Percentiles rank a stretch among this genome's conserved stretches.
phyloP scores from a whole-genome alignment of 2,329 filamentous ascomycete genomes.

The Chrysoporthe deuterocubensis region DNA sequence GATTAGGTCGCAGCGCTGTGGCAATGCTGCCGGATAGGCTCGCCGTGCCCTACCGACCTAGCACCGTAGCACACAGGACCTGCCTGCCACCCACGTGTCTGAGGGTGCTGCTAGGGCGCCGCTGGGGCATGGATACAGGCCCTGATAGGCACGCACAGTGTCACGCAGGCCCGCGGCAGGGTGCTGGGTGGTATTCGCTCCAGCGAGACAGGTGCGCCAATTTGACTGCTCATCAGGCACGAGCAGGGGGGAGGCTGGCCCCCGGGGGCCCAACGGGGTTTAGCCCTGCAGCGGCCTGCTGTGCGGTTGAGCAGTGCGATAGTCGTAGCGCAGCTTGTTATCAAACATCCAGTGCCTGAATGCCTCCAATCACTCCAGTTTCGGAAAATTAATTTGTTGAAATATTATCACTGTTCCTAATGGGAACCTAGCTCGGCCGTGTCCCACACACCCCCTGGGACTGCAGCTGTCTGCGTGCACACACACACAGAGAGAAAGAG shows the following conservation, averaged over 20 bases:
- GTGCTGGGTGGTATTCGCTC: too few species aligned
- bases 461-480: background rate
- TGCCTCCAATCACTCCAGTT: background rate
- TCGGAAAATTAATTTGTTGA: conserved; percentile 10
- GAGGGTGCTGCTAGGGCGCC: too few species aligned
- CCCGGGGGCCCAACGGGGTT: background rate
- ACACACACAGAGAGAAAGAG: too few species aligned
- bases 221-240: conserved; percentile 6
- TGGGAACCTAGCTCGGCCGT: background rate
- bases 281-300: background rate
- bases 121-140: too few species aligned
- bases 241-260: background rate
- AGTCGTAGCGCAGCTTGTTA: background rate
- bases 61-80: too few species aligned
- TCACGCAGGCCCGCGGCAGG: too few species aligned
- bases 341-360: background rate
- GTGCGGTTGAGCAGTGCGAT: background rate
- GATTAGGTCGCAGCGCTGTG: too few species aligned
- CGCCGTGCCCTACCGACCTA: too few species aligned
- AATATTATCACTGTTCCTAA: conserved; percentile 7
- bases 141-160: too few species aligned
- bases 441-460: background rate
- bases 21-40: too few species aligned
- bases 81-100: too few species aligned
- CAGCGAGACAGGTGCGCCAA: background rate